Conservation (phyloP, 2,329 filamentous ascomycete species). For the Pyrenophora graminea region DNA sequence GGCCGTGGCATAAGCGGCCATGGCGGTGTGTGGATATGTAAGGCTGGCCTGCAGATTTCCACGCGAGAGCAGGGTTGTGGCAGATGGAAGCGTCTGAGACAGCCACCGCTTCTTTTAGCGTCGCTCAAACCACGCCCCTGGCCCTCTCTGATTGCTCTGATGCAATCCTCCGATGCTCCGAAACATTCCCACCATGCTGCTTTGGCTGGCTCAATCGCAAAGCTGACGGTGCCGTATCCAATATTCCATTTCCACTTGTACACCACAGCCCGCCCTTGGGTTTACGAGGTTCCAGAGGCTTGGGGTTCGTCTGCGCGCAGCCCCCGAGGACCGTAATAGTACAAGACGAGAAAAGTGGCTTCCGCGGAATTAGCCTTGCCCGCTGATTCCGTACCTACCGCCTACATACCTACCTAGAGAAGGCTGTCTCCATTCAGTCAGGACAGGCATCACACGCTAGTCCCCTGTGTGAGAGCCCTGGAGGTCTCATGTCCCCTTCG, state of each 20-base stretch:
- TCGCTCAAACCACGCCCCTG: conserved; percentile 30
- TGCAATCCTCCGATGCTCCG: conserved; percentile 41
- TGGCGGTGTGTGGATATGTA: conserved; percentile 42
- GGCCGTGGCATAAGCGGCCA: conserved; percentile 17
- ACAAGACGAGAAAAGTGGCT: conserved; percentile 1
- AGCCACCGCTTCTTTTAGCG: conserved; percentile 42
- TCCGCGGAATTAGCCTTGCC: conserved; percentile 23
- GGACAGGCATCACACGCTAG: conserved; percentile 15
- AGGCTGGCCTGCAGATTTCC: conserved; percentile 45
- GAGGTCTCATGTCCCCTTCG: conserved; percentile 7
- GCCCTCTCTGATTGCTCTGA: conserved; percentile 33
- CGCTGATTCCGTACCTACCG: conserved; percentile 21
- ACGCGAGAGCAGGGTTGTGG: conserved; percentile 44
- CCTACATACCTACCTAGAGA: neutral
- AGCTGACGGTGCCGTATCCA: conserved; percentile 12
- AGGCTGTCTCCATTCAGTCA: conserved; percentile 14
- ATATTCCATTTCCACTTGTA: conserved; percentile 10
- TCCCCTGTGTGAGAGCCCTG: neutral
- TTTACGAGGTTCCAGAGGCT: conserved; percentile 20
- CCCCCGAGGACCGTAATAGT: conserved; percentile 1
- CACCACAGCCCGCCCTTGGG: conserved; percentile 16
- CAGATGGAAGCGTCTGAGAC: conserved; percentile 38
- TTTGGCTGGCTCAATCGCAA: conserved; percentile 15
- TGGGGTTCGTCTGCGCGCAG: conserved; percentile 11
- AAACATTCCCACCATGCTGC: conserved; percentile 23